Percentiles rank a stretch among this genome's conserved stretches.
phyloP scores from a whole-genome alignment of 139 green algal genomes.

The Tetradesmus obliquus region DNA sequence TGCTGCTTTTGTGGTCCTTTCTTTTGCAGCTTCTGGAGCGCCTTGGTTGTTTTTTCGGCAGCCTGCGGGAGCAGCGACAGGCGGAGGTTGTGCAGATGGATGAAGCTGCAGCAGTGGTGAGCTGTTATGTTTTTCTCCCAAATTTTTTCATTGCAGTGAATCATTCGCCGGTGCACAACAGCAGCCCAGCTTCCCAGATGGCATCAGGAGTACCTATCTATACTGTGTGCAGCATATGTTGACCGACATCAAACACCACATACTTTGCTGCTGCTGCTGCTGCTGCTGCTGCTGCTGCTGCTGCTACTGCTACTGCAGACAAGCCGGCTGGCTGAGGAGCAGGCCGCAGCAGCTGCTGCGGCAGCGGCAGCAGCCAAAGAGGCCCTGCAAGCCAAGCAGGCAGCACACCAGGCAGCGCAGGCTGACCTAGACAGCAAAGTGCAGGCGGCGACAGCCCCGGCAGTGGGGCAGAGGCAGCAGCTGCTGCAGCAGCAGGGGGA shows the following conservation, averaged over 20 bases:
- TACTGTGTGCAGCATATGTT: too few species aligned
- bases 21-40: constrained; percentile 10
- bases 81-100: constrained; percentile 10
- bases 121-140: not conserved
- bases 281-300: not conserved
- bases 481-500: not conserved
- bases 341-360: not conserved
- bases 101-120: constrained; percentile 40
- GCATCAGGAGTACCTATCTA: too few species aligned
- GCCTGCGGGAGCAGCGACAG: constrained; percentile 30
- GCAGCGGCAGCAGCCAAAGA: not conserved
- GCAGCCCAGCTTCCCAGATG: too few species aligned
- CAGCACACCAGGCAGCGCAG: constrained; percentile 29
- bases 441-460: not conserved
- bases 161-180: too few species aligned
- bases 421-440: constrained; percentile 26
- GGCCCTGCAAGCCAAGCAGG: not conserved
- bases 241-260: not conserved
- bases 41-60: not conserved
- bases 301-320: constrained; percentile 28
- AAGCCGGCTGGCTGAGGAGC: not conserved
- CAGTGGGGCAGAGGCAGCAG: not conserved
- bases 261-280: not conserved
- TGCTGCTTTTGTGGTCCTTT: not conserved
- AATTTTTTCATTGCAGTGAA: too few species aligned